Evolutionary conservation across 441 rosid genomes (phyloP).

Genomic region (Gossypium schwendimanii): DNA sequence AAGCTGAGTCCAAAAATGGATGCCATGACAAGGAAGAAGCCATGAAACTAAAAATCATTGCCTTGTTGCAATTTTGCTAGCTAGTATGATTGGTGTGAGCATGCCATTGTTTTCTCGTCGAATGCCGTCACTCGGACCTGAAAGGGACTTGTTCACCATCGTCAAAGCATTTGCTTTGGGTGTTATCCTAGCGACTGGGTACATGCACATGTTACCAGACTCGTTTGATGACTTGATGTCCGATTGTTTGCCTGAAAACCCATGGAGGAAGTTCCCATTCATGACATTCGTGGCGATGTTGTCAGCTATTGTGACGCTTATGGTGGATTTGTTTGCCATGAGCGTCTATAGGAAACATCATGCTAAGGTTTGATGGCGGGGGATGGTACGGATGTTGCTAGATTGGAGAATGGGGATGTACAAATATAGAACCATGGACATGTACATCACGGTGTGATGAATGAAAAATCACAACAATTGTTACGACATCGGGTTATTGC

Average conservation of each 20-base stretch:
- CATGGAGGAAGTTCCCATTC: conserved; percentile 45
- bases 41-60: conserved; percentile 27
- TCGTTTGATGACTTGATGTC: conserved; percentile 28
- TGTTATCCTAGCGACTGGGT: conserved; percentile 45
- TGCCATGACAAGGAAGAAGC: conserved; percentile 27
- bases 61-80: conserved; percentile 24
- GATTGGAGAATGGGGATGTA: background rate
- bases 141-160: conserved; percentile 20
- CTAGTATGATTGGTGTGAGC: conserved; percentile 25
- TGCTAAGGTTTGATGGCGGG: background rate
- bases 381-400: no score
- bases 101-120: conserved; percentile 20
- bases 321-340: conserved; percentile 36
- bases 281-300: conserved; percentile 42
- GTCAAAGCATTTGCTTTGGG: conserved; percentile 39
- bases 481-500: conserved; percentile 41
- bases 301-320: conserved; percentile 32
- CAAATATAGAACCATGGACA: conserved; percentile 12
- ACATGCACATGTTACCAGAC: conserved; percentile 47
- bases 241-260: conserved; percentile 26
- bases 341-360: conserved; percentile 15
- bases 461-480: conserved; percentile 10
- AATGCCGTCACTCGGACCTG: conserved; percentile 20
- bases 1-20: background rate
- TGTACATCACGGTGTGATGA: background rate